phyloP scores from a whole-genome alignment of 768 basidiomycete species.

The Austroboletus eburneus region DNA sequence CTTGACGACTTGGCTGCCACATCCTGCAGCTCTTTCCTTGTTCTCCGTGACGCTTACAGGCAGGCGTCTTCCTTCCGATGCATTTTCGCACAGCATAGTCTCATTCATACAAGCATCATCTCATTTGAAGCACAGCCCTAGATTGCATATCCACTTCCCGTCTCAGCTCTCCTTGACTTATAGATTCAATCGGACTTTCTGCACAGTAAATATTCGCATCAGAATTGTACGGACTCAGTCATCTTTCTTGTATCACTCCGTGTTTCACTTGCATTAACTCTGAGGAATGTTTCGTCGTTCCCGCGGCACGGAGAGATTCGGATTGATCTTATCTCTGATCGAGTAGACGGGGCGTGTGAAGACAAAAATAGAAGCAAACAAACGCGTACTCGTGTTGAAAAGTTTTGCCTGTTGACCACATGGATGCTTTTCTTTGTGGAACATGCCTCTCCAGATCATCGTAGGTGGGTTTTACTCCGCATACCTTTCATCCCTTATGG shows the following conservation, averaged over 20 bases:
- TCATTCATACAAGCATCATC: slow-evolving; percentile 5
- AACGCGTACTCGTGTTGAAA: not conserved
- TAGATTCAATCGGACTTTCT: slow-evolving; percentile 13
- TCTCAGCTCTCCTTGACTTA: slow-evolving; percentile 9
- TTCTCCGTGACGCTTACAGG: not conserved
- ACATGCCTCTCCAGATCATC: too few species aligned
- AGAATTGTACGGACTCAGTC: slow-evolving; percentile 13
- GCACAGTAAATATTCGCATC: slow-evolving; percentile 8
- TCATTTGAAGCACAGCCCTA: slow-evolving; percentile 12
- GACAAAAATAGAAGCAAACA: not conserved
- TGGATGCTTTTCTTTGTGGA: too few species aligned
- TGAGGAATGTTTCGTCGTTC: slow-evolving; percentile 1
- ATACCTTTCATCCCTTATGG: not conserved
- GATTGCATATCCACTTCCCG: slow-evolving; percentile 10
- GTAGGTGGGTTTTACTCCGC: slow-evolving; percentile 10
- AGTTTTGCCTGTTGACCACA: not conserved
- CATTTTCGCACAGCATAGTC: slow-evolving; percentile 9
- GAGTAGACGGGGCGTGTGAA: too few species aligned
- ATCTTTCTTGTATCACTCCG: slow-evolving; percentile 17
- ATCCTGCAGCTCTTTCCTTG: not conserved
- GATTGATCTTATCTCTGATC: too few species aligned
- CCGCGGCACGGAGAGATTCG: too few species aligned
- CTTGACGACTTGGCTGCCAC: too few species aligned
- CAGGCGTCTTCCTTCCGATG: not conserved
- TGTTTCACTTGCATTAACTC: slow-evolving; percentile 9